phyloP scores from a whole-genome alignment of 2,329 filamentous ascomycete species.

The Phyllosticta citribraziliensis region DNA sequence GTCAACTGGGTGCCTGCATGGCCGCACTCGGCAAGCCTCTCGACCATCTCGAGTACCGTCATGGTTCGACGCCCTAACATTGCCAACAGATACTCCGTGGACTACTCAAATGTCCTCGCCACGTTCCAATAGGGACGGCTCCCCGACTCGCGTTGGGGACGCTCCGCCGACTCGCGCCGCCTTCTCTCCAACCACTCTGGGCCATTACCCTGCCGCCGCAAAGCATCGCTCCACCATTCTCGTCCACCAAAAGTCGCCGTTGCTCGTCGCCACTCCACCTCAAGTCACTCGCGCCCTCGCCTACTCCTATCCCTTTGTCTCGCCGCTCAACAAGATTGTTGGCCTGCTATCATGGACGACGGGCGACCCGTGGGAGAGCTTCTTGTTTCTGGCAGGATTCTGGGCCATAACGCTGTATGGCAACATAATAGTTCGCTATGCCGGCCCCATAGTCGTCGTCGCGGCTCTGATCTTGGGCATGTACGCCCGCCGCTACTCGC shows the following conservation, averaged over 20 bases:
- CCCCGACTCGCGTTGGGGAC: constrained; percentile 26
- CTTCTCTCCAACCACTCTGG: constrained; percentile 78
- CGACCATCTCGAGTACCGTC: constrained; percentile 7
- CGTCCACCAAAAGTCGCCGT: constrained; percentile 90
- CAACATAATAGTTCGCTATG: constrained; percentile 68
- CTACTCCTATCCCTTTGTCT: constrained; percentile 88
- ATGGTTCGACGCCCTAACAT: constrained; percentile 7
- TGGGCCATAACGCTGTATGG: constrained; percentile 85
- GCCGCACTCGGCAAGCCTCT: constrained; percentile 31
- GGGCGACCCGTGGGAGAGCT: constrained; percentile 93
- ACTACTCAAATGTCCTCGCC: constrained; percentile 32
- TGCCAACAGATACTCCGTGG: constrained; percentile 28
- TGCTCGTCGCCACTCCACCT: constrained; percentile 86
- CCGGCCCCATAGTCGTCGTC: constrained; percentile 76
- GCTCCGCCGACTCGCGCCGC: constrained; percentile 69
- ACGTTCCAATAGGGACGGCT: constrained; percentile 15
- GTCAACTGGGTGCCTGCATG: constrained; percentile 24
- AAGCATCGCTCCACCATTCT: constrained; percentile 83
- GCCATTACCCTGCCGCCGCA: constrained; percentile 55
- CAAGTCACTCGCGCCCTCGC: constrained; percentile 89
- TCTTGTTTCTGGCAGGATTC: constrained; percentile 72
- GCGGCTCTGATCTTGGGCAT: constrained; percentile 75
- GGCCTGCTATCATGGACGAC: constrained; percentile 91
- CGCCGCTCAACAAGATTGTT: constrained; percentile 75
- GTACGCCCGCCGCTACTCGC: constrained; percentile 84